A percentile compares a stretch with the other conserved stretches of the same genome.
Conservation (phyloP, 768 basidiomycete genomes). For the Coprinopsis strossmayeri region DNA sequence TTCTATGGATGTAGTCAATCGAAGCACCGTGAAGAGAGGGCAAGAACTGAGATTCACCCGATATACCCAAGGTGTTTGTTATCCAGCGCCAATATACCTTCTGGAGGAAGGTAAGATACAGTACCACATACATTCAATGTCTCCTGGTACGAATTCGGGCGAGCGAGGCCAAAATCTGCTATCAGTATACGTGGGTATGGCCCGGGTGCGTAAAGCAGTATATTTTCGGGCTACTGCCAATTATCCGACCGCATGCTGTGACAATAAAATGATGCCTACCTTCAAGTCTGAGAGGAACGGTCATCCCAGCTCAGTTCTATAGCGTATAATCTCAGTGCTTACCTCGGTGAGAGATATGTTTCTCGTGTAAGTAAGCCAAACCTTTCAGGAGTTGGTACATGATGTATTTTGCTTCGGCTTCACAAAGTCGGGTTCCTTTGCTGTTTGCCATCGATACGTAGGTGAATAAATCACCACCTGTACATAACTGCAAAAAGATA, state of each 20-base stretch:
- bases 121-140: conserved; percentile 88
- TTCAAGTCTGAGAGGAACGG: too few species aligned
- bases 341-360: conserved; percentile 78
- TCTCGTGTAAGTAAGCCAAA: conserved; percentile 82
- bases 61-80: conserved; percentile 65
- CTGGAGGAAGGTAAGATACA: conserved; percentile 78
- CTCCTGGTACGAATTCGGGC: conserved; percentile 71
- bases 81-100: conserved; percentile 76
- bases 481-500: conserved; percentile 81
- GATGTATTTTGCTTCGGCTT: conserved; percentile 80
- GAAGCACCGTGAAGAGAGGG: background rate
- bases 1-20: conserved; percentile 31
- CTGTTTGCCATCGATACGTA: conserved; percentile 64
- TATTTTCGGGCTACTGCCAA: conserved; percentile 66
- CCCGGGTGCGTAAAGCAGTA: conserved; percentile 71
- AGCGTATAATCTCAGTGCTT: conserved; percentile 14
- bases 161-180: conserved; percentile 83
- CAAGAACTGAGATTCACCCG: conserved; percentile 26
- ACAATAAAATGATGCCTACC: conserved; percentile 25
- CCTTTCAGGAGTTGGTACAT: conserved; percentile 88
- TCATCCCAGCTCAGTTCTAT: too few species aligned
- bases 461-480: conserved; percentile 83
- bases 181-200: conserved; percentile 80
- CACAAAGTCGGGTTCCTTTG: conserved; percentile 47
- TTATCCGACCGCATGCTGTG: background rate